phyloP scores from a whole-genome alignment of 805 yeast genomes.

The Candida corydali region DNA sequence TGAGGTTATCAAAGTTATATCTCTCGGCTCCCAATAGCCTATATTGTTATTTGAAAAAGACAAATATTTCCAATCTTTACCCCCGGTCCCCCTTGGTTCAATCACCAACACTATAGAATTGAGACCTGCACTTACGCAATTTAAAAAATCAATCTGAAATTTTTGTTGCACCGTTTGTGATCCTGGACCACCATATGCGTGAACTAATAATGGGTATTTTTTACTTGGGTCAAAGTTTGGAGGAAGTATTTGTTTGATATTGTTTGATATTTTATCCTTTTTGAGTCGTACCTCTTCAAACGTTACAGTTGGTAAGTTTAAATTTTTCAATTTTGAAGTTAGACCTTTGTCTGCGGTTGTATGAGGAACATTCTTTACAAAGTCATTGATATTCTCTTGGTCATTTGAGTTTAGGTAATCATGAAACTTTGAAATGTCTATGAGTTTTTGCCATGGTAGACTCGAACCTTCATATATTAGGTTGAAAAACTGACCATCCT shows the following conservation, averaged over 20 bases:
- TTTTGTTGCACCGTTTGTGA: conserved; percentile 51
- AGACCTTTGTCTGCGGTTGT: conserved; percentile 18
- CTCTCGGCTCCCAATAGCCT: conserved; percentile 78
- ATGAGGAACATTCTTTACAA: conserved; percentile 11
- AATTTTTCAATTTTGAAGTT: conserved; percentile 19
- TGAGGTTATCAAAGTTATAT: conserved; percentile 49
- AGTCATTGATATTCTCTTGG: conserved; percentile 8
- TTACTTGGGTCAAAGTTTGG: conserved; percentile 42
- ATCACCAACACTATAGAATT: conserved; percentile 61
- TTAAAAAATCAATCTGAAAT: conserved; percentile 53
- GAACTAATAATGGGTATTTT: conserved; percentile 62
- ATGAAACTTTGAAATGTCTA: conserved; percentile 33
- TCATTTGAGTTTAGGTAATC: conserved; percentile 11
- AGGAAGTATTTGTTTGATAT: conserved; percentile 63
- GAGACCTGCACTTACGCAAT: conserved; percentile 51
- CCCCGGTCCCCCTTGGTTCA: conserved; percentile 85
- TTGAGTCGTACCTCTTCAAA: conserved; percentile 29
- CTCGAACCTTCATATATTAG: conserved; percentile 72
- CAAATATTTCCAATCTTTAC: conserved; percentile 64
- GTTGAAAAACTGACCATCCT: conserved; percentile 66
- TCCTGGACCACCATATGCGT: conserved; percentile 81
- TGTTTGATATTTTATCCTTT: conserved; percentile 27
- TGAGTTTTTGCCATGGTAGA: conserved; percentile 72
- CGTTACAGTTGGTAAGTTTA: conserved; percentile 49
- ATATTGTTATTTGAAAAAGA: conserved; percentile 52